phyloP scores from a whole-genome alignment of 192 early-diverging fungal species.

The Umbelopsis vinacea region DNA sequence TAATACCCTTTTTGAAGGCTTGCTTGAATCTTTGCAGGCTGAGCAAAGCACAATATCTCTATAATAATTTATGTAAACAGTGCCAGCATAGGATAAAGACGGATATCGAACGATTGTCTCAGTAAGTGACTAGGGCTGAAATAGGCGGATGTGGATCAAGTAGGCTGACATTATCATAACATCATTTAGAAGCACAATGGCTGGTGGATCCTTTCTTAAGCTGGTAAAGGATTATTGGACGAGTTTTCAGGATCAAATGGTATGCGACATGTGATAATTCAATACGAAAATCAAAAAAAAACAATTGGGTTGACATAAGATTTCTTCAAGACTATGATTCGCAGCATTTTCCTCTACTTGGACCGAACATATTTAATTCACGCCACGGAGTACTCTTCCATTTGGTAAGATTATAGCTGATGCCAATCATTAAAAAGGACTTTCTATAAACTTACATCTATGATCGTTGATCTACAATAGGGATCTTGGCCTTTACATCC shows the following conservation, averaged over 20 bases:
- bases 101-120: neutral
- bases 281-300: too few relatives aligned
- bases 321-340: constrained; percentile 2
- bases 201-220: neutral
- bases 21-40: constrained; percentile 7
- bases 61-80: constrained; percentile 7
- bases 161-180: neutral
- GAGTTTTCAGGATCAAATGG: constrained; percentile 12
- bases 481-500: constrained; percentile 4
- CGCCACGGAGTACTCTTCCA: constrained; percentile 9
- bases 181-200: neutral
- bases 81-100: neutral
- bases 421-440: neutral
- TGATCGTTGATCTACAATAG: neutral
- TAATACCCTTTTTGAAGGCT: neutral
- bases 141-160: neutral
- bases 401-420: neutral
- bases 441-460: too few relatives aligned
- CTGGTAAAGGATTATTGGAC: constrained; percentile 8
- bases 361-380: constrained; percentile 11
- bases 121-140: neutral
- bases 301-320: neutral
- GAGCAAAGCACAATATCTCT: neutral
- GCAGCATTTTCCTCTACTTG: constrained; percentile 16
- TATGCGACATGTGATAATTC: neutral